phyloP scores from a whole-genome alignment of 1,284 basidiomycete genomes.

The Tilletia setariae region DNA sequence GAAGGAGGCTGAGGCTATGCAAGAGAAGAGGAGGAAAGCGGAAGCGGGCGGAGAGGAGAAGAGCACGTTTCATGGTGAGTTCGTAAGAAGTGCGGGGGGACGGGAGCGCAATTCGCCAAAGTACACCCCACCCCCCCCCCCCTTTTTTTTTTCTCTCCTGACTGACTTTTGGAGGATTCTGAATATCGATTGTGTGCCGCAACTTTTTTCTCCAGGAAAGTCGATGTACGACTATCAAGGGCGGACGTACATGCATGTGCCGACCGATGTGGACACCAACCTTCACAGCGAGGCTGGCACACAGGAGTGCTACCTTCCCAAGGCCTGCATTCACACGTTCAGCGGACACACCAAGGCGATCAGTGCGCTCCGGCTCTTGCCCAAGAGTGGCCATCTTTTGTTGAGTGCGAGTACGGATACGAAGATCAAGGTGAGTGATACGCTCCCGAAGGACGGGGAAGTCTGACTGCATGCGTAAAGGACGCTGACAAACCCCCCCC shows the following conservation, averaged over 20 bases:
- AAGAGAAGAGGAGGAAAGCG: slow-evolving; percentile 73
- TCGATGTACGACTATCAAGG: slow-evolving; percentile 96
- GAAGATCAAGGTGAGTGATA: slow-evolving; percentile 78
- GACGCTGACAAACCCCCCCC: no score
- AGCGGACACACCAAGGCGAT: slow-evolving; percentile 96
- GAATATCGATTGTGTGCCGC: no score
- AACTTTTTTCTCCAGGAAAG: slow-evolving; percentile 63
- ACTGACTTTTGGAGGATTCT: not conserved
- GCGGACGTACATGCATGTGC: slow-evolving; percentile 94
- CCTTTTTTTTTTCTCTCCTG: not conserved
- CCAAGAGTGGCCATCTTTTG: slow-evolving; percentile 84
- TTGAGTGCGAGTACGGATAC: slow-evolving; percentile 97
- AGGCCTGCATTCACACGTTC: slow-evolving; percentile 93
- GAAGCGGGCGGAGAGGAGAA: slow-evolving; percentile 80
- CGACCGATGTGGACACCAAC: slow-evolving; percentile 64
- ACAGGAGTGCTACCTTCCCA: slow-evolving; percentile 89
- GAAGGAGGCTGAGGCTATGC: slow-evolving; percentile 58
- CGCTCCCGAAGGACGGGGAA: not conserved
- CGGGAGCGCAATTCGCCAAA: no score
- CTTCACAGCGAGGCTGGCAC: slow-evolving; percentile 74
- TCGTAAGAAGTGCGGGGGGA: no score
- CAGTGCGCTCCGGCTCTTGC: slow-evolving; percentile 86
- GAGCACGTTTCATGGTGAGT: slow-evolving; percentile 80
- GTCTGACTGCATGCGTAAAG: not conserved
- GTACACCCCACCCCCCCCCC: no score